These are phyloP conservation scores for Gossypioides kirkii DNA, from an alignment of 345 rosid species.

Conservation along the genomic window DNA sequence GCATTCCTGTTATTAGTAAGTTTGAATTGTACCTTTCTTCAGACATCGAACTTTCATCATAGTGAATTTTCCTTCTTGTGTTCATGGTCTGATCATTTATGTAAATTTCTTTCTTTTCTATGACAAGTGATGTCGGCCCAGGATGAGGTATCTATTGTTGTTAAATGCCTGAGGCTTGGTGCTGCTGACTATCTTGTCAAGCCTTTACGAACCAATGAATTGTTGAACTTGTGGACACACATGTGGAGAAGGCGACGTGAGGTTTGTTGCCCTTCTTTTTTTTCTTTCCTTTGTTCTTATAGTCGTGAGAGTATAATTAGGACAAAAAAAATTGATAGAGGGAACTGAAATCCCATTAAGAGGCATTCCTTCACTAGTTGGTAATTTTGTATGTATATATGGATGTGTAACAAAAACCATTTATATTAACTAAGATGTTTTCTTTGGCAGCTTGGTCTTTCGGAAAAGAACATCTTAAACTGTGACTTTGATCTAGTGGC, in stretches of 20 bases:
- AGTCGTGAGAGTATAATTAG: neutral
- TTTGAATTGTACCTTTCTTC: conserved; percentile 16
- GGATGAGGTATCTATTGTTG: conserved; percentile 75
- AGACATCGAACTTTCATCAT: neutral
- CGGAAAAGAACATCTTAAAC: conserved; percentile 80
- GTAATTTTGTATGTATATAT: neutral
- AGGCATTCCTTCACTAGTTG: neutral
- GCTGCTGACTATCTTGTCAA: conserved; percentile 89
- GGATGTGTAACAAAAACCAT: conserved; percentile 5
- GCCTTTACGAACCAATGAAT: conserved; percentile 75
- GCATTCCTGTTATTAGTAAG: conserved; percentile 97
- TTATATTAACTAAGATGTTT: conserved; percentile 18
- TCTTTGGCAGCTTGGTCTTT: conserved; percentile 81
- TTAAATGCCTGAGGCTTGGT: conserved; percentile 78
- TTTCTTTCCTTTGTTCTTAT: neutral
- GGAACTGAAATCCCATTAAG: conserved; percentile 1
- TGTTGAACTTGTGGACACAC: conserved; percentile 81
- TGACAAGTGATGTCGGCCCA: conserved; percentile 77
- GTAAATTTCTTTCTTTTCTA: conserved; percentile 15
- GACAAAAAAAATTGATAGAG: neutral
- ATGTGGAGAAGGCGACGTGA: conserved; percentile 66
- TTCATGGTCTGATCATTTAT: neutral
- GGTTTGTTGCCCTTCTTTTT: conserved; percentile 30
- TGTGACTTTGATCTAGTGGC: conserved; percentile 78
- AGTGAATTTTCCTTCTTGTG: neutral